Conservation (phyloP, 2,329 filamentous ascomycete genomes). For the Graphilbum ipis-grandicollis region DNA sequence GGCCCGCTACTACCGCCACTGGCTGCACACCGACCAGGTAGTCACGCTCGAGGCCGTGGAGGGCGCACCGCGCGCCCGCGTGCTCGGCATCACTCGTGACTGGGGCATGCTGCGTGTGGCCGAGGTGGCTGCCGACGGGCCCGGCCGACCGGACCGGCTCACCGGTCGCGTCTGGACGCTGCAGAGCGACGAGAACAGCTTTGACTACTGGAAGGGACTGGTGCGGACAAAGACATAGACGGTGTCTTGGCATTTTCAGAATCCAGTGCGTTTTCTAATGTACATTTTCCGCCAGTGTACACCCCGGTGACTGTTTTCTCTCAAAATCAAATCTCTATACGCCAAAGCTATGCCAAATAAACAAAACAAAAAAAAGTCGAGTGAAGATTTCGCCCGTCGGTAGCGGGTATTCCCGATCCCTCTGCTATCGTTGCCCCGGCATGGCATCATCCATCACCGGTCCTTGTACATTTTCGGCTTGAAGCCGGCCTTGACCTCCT, state of each 20-base stretch:
- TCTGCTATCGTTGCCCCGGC: too few species aligned
- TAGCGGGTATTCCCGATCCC: too few species aligned
- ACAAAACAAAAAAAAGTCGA: conserved; percentile 24
- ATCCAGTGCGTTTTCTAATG: too few species aligned
- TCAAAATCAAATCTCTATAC: too few species aligned
- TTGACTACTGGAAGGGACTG: conserved; percentile 88
- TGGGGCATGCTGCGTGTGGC: conserved; percentile 78
- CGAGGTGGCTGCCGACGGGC: conserved; percentile 49
- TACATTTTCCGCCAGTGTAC: too few species aligned
- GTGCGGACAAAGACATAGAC: conserved; percentile 52
- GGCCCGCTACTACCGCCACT: conserved; percentile 59
- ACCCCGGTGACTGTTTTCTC: too few species aligned
- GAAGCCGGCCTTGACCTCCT: conserved; percentile 71
- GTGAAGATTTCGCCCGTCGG: conserved; percentile 34
- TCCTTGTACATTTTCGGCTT: conserved; percentile 94
- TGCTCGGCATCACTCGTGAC: conserved; percentile 79
- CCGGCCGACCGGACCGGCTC: conserved; percentile 30
- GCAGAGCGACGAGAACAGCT: conserved; percentile 95
- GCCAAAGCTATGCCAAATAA: conserved; percentile 34
- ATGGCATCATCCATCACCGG: too few species aligned
- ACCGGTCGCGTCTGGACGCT: conserved; percentile 69
- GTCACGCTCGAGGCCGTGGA: conserved; percentile 67
- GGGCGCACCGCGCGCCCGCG: conserved; percentile 48
- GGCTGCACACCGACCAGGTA: conserved; percentile 65
- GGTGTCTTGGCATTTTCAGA: too few species aligned